Evolutionary conservation across 2,329 filamentous ascomycete species (phyloP).

Genomic region (Colletotrichum ledebouriae): DNA sequence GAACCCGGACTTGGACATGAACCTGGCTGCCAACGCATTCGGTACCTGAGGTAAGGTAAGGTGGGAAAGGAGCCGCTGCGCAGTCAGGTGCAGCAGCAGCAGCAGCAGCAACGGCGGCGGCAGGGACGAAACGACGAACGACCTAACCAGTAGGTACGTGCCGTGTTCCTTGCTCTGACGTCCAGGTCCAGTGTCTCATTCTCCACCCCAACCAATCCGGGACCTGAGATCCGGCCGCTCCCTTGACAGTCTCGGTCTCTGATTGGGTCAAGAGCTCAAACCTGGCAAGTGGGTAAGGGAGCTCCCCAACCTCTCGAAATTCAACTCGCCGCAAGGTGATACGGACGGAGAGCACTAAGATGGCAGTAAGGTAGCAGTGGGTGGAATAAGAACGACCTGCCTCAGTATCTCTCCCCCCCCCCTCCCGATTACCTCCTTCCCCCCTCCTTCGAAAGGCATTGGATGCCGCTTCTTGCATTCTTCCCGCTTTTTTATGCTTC

Average conservation of each 20-base stretch:
- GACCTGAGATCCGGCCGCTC: constrained; percentile 32
- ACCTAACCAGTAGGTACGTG: background rate
- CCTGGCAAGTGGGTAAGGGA: constrained; percentile 39
- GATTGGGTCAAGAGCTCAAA: constrained; percentile 35
- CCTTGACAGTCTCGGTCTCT: background rate
- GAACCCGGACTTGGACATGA: background rate
- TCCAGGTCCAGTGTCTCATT: constrained; percentile 9
- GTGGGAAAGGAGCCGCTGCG: background rate
- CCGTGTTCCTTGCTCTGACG: constrained; percentile 2
- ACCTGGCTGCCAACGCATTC: too few species aligned
- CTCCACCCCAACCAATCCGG: constrained; percentile 28
- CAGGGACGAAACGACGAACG: constrained; percentile 13
- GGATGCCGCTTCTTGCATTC: constrained; percentile 34
- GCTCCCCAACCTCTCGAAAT: constrained; percentile 53
- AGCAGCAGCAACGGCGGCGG: too few species aligned
- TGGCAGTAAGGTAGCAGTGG: constrained; percentile 2
- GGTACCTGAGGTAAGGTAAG: background rate
- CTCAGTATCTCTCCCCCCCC: background rate
- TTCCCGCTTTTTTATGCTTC: constrained; percentile 36
- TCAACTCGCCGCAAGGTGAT: constrained; percentile 39
- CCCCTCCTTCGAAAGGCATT: constrained; percentile 23
- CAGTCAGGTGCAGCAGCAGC: too few species aligned
- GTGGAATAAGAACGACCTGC: background rate
- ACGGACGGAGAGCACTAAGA: constrained; percentile 10
- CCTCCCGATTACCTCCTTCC: background rate